Evolutionary conservation across 306 rosid genomes (phyloP), one percentile per base, ranked within the genome.

Genomic region (Cucurbita moschata): DNA sequence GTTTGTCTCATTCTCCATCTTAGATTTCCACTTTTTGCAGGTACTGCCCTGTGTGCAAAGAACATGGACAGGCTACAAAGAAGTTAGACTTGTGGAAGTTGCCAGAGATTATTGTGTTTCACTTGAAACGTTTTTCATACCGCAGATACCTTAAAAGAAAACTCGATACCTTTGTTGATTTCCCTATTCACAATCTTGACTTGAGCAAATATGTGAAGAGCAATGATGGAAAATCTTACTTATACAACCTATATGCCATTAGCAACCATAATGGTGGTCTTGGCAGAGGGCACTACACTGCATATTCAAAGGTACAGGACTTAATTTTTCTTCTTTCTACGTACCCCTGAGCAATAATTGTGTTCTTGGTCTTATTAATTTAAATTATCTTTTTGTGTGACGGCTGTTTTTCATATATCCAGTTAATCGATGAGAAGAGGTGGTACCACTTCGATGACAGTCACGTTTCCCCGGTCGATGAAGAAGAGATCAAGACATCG

Each of bases 251-350:
- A 44, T 95, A 91, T 77, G 96, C 99, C 74, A 80, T 95, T 81
- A 95, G 97, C 90, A 95, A 95, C 83, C 99, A 95, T 81, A 91
- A 95, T 71, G 99, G 99, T 26, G 97, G 97, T 81, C 87, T 95
- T 49, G 99, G 97, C 26, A 96, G 99, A 38, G 99, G 99, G 71
- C 99, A 95, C 82, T 91, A 95, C 85, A 88, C 99, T 76, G 99
- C 99, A 4, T 91, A 91, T 74, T 90, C 91, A 1, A 91, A 95
- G 97, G 99, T 91, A 78, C 8, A 7, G 53, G 12, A 35, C 16
- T n/a, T 14, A 23, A 13, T 38, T 73, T 69, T 47, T 44, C 54
- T 69, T 23, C 38, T 19, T 16, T 54, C 69, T 38, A 39, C 7
- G 21, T 64, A 23, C n/a, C 21, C 57, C 30, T 35, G 6, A 39